Evolutionary conservation across 2,329 filamentous ascomycete genomes (phyloP), one percentile per base, ranked within the genome.

Genomic region (Colletotrichum sp.): DNA sequence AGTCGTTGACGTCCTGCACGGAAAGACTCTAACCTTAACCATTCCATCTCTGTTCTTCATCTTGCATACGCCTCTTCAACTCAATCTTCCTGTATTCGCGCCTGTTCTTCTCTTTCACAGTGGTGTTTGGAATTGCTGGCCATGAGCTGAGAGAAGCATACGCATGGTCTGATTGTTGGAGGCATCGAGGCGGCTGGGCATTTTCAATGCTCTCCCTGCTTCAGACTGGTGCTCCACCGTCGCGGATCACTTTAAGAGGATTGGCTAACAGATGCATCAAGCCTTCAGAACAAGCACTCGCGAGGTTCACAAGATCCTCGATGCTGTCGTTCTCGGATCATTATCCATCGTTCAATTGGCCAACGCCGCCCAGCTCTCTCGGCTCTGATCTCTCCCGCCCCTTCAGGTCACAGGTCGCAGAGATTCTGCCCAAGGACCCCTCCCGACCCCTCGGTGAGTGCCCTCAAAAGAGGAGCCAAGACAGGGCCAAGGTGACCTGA

Each of bases 311-410:
- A 28, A 62, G 72, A 72, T 75, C 36, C 39, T 67, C 62, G 55
- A 39, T 43, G n/a, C 22, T 27, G n/a, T 58, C 62, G 55, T 48
- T 43, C 43, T 67, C 62, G 68, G 72, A 16, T 39, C 55, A 43
- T 56, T 32, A 43, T 18, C 61, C 18, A n/a, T 28, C 28, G 10
- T 18, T 34, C 55, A 61, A 72, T 58, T 62, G 61, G 62, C 30
- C 71, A 28, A 15, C 25, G 43, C 16, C 25, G 32, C 52, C 55
- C 55, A 61, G 55, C 27, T 72, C 39, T 61, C 18, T 56, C 72
- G 72, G 72, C 69, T 72, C 25, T 61, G 68, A 25, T 66, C 55
- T 62, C n/a, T 72, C 55, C 67, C 69, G 68, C 39, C 28, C 30
- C 12, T 61, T 36, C n/a, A 58, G 66, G 66, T 61, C 56, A 25